Evolutionary conservation across 169 alveolate species (phyloP), one percentile per base, ranked within the genome.

Genomic region (Eimeria maxima): DNA sequence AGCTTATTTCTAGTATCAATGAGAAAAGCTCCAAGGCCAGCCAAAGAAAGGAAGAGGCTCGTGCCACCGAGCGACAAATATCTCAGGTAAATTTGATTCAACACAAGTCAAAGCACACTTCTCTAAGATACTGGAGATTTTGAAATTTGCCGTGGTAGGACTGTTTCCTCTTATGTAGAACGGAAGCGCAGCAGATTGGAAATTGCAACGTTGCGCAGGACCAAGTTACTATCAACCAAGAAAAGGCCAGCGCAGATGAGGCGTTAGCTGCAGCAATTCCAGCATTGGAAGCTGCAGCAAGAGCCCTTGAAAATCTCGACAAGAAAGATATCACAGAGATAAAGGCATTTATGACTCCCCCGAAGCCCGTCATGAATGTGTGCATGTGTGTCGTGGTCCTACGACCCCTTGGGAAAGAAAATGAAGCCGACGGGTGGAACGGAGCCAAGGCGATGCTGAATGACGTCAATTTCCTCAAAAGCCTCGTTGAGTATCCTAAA

Each of bases 191-290:
- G 24, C 22, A 69, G 24, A 27, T 33, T 38, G 33, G 38, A 29
- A 67, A 16, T 27, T 42, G 47, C 0, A 29, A 57, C 53, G 38
- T 22, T 16, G 38, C 42, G n/a, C 94, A 95, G 97, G 97, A 95
- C 69, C 94, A 91, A 60, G 65, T 76, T 44, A 92, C 93, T 57
- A 98, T 98, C 65, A 96, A 95, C 14, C 96, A 96, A 42, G 98
- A 97, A 57, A 96, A 98, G 96, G 98, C 96, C 29, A 98, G 98
- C 83, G 99, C 99, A 4, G 98, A 98, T 84, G 97, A 97, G 91
- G 98, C 98, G 18, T 95, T 98, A 78, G 98, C 97, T 67, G 99
- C 97, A 50, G 99, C 99, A 10, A 69, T 97, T 69, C 99, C 99
- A 11, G 98, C 99, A 8, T 96, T 98, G 55, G 99, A 97, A 81